Evolutionary conservation across 495 filamentous ascomycete species (phyloP), one percentile per base, ranked within the genome.

Genomic region (Xylaria telfairii): DNA sequence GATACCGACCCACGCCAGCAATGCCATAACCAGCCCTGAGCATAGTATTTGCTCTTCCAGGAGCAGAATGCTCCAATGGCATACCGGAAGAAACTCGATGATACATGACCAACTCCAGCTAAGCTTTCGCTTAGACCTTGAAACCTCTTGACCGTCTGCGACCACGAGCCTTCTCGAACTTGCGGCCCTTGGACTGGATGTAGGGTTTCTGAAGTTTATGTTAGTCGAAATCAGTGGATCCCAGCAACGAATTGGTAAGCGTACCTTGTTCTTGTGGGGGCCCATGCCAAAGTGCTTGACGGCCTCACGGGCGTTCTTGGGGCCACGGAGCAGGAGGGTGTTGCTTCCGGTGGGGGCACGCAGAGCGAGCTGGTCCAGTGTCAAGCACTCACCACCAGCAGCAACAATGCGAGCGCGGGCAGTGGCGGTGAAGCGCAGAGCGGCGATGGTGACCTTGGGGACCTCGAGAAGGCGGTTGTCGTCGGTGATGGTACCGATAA

Each of bases 221-320:
- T 72, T 62, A 68, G 68, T 67, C 49, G 57, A 28, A 34, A 26
- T 60, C 19, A 4, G n/a, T 28, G 2, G 10, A 8, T 9, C 0
- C 21, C 30, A n/a, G 26, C 1, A 37, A 30, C 26, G 9, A 8
- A 7, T 19, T 54, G 57, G 32, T 66, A 59, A 72, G 84, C 90
- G 71, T 80, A 95, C 93, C 92, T 99, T 98, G 89, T 96, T 87
- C 83, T 90, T 93, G 88, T 99, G 96, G 61, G 96, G 96, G 64
- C 96, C 96, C 76, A 99, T 91, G 77, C 96, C 96, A 82, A 99
- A 98, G 87, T 98, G 96, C 91, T 97, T 98, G 79, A 98, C 87
- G 60, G 96, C 94, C 90, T 99, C 96, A 74, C 96, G 89, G 71
- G 93, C 83, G 83, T 97, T 98, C 93, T 97, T 98, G 77, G 96